Conservation (phyloP, 2,329 filamentous ascomycete species). For the Corinectria fuckeliana region DNA sequence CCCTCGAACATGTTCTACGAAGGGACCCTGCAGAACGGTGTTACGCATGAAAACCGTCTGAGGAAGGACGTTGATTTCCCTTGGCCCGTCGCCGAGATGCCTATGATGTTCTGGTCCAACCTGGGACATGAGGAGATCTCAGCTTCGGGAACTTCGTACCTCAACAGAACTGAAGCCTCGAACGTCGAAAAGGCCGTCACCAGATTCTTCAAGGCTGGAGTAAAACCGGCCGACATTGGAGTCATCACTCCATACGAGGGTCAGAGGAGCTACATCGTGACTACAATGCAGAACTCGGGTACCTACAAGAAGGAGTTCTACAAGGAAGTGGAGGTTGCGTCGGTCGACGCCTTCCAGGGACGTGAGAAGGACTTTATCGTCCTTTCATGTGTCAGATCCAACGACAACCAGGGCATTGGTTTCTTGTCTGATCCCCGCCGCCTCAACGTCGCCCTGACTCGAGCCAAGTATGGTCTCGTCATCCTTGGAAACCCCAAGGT, state of each 20-base stretch:
- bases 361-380: conserved; percentile 99
- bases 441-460: conserved; percentile 94
- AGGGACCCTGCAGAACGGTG: conserved; percentile 93
- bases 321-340: conserved; percentile 98
- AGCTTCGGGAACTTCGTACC: conserved; percentile 94
- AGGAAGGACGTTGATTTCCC: conserved; percentile 96
- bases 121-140: conserved; percentile 97
- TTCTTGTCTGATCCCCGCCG: conserved; percentile 97
- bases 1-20: conserved; percentile 99
- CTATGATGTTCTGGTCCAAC: conserved; percentile 99
- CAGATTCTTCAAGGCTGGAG: conserved; percentile 97
- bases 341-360: conserved; percentile 97
- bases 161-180: conserved; percentile 95
- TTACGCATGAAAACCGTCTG: conserved; percentile 86
- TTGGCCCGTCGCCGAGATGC: conserved; percentile 91
- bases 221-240: conserved; percentile 92
- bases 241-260: conserved; percentile 99
- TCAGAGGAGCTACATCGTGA: conserved; percentile 97
- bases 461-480: conserved; percentile 94
- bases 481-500: conserved; percentile 98
- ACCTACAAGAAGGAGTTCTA: conserved; percentile 98
- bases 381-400: conserved; percentile 95
- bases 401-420: conserved; percentile 98
- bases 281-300: conserved; percentile 98
- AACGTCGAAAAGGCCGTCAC: conserved; percentile 99